Evolutionary conservation across 1,284 basidiomycete species (phyloP), one percentile per base, ranked within the genome.

Genomic region (Xerocomus minutiporus): DNA sequence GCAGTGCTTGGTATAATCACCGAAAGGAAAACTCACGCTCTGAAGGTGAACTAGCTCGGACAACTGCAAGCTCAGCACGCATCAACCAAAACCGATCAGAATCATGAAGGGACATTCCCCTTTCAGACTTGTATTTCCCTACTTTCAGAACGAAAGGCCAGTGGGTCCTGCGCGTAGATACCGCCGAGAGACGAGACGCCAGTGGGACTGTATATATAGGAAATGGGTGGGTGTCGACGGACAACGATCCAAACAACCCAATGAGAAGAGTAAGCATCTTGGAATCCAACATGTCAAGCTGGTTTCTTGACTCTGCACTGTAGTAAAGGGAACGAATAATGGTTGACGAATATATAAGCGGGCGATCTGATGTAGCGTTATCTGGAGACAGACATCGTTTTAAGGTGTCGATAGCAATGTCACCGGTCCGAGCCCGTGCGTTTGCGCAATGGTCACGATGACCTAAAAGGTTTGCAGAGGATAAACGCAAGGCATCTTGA

Each of bases 41-140:
- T 29, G 13, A 46, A 38, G 11, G n/a, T 26, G 42, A 36, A 32
- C 25, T 34, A 17, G 29, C 26, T 29, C 46, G 54, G 9, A 46
- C 41, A 20, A 55, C 56, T 4, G 63, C 66, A 17, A 75, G 59
- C 13, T 65, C 59, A 38, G 69, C 70, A 31, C 58, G 68, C 70
- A 77, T 73, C 45, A 73, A 53, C 75, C 75, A 77, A 53, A 71
- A 77, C 50, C 63, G 65, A 55, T 77, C 76, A 8, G 69, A 67
- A 29, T 62, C 56, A 8, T 53, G 55, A 23, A 75, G 58, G 3
- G 51, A 17, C 28, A 64, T 56, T 32, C 59, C 58, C 17, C 55
- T 53, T 32, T 54, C 50, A 13, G 50, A 45, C 56, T 77, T 76
- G 55, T 57, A 52, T 44, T 43, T 64, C 32, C 61, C 68, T 20